Evolutionary conservation across 2,329 filamentous ascomycete species (phyloP), one percentile per base, ranked within the genome.

Genomic region (Colletotrichum cereale): DNA sequence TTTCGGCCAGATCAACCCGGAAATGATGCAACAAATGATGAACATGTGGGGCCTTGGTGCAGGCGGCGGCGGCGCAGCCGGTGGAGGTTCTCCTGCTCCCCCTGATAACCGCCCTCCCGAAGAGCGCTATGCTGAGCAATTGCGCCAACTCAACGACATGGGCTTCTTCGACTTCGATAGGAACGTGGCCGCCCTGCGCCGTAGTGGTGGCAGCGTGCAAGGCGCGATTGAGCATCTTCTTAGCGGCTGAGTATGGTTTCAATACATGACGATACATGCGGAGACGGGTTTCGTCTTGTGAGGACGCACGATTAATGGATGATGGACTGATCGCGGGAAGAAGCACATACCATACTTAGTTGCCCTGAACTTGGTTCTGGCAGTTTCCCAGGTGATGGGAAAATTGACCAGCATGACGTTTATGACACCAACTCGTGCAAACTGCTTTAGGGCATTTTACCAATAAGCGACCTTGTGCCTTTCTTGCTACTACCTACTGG

Each of bases 71-170:
- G 66, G 47, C 29, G 76, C 76, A n/a, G 76, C 76, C 40, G 78
- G 77, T 50, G 82, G 78, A 50, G 77, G 79, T 3, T 81, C 79
- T 26, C 79, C 87, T 2, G 83, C 88, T 24, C 92, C 94, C 6
- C 82, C 88, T 3, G 96, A 99, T 82, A 97, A 88, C 78, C 89
- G 96, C 73, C 95, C 96, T 5, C 96, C 96, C 0, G 96, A 99
- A 85, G 96, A 98, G 82, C 87, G 94, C 71, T 99, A 97, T 77
- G 95, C 93, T 3, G 91, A 93, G 40, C 96, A 99, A 82, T 86
- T 99, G 61, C 88, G 94, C 72, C 95, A 98, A 83, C 84, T 99
- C 73, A 99, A 99, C 80, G 96, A 98, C 75, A 99, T 99, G 96
- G 96, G 96, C 3, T 99, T 99, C 83, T 97, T 91, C 80, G 95